Percentiles rank a stretch among this genome's conserved stretches.
Conservation (phyloP, 306 rosid species). For the Glycyrrhiza uralensis region DNA sequence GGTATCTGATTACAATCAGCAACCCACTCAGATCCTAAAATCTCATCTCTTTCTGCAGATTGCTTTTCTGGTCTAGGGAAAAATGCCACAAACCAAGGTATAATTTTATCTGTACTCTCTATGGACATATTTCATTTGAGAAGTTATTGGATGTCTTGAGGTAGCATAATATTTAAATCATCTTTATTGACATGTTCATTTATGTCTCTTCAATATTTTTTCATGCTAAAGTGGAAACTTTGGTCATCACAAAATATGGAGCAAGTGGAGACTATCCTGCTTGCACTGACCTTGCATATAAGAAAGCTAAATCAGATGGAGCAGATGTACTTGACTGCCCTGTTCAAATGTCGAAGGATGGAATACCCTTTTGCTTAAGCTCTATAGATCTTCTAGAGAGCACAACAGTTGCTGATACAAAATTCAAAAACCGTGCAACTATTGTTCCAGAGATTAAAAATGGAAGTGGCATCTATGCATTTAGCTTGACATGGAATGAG, state of each 20-base stretch:
- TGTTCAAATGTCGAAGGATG: conserved; percentile 80
- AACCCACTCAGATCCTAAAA: conserved; percentile 18
- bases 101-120: background rate
- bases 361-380: conserved; percentile 77
- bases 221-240: conserved; percentile 45
- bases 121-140: background rate
- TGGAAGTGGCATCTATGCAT: conserved; percentile 68
- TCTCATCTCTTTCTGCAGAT: conserved; percentile 44
- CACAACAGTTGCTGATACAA: conserved; percentile 49
- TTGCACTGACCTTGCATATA: conserved; percentile 66
- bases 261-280: conserved; percentile 83
- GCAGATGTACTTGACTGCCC: conserved; percentile 85
- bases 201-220: conserved; percentile 24
- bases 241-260: conserved; percentile 80
- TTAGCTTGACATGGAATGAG: conserved; percentile 68
- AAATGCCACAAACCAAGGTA: conserved; percentile 54
- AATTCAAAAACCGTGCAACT: conserved; percentile 30
- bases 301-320: conserved; percentile 56
- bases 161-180: background rate
- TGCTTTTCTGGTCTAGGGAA: conserved; percentile 57
- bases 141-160: conserved; percentile 6
- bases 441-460: conserved; percentile 45
- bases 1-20: background rate
- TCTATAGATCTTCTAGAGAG: conserved; percentile 69
- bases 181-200: conserved; percentile 36